Conservation (phyloP, 106 monocot species). For the Acanthochlamys bracteata region DNA sequence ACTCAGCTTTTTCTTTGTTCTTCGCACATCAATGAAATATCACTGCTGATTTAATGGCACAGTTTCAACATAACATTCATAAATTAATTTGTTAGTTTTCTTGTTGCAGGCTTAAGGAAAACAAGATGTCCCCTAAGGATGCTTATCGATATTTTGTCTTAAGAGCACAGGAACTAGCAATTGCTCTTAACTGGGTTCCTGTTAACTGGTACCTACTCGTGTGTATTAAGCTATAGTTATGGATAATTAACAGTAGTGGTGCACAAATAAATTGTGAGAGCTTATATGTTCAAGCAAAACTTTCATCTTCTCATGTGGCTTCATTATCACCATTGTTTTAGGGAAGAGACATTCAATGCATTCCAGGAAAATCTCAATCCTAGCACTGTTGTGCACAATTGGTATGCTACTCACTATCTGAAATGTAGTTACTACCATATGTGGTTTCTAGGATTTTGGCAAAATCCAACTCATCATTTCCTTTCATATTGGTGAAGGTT, state of each 20-base stretch:
- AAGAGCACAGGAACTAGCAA: constrained; percentile 85
- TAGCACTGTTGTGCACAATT: constrained; percentile 84
- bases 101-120: constrained; percentile 60
- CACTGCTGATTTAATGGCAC: not conserved
- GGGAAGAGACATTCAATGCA: constrained; percentile 95
- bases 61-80: not conserved
- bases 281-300: too few species aligned
- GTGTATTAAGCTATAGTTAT: not conserved
- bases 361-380: constrained; percentile 79
- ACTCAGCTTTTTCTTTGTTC: too few species aligned
- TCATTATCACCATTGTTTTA: too few species aligned
- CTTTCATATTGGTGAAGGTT: constrained; percentile 35
- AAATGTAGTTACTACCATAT: not conserved
- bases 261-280: not conserved
- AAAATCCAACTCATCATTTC: not conserved
- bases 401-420: constrained; percentile 28
- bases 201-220: constrained; percentile 67
- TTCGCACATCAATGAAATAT: not conserved
- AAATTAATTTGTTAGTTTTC: not conserved
- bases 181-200: constrained; percentile 66
- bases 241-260: not conserved
- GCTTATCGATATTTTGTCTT: constrained; percentile 96
- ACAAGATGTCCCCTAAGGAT: constrained; percentile 71
- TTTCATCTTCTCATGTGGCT: constrained; percentile 12
- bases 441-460: not conserved